Conservation (phyloP, 2,329 filamentous ascomycete genomes). For the Pyricularia sp. region DNA sequence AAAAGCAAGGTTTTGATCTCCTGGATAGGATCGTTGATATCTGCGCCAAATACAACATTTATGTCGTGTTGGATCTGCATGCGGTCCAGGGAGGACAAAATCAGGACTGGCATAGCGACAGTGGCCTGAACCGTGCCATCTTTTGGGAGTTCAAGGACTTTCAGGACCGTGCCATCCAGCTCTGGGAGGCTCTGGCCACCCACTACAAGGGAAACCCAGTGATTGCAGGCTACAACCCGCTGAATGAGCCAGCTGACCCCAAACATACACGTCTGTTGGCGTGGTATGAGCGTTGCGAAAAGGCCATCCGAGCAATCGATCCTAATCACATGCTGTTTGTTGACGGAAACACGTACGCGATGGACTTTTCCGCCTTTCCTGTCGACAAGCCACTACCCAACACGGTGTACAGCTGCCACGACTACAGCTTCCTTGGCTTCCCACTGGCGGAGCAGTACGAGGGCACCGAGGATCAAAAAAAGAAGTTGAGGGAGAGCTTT, state of each 20-base stretch:
- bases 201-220: slow-evolving; percentile 24
- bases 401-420: slow-evolving; percentile 42
- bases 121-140: slow-evolving; percentile 22
- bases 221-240: slow-evolving; percentile 22
- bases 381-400: slow-evolving; percentile 30
- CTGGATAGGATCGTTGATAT: slow-evolving; percentile 35
- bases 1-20: slow-evolving; percentile 33
- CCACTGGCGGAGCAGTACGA: slow-evolving; percentile 26
- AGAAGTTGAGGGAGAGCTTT: slow-evolving; percentile 22
- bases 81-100: slow-evolving; percentile 31
- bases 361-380: slow-evolving; percentile 34
- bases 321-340: slow-evolving; percentile 39
- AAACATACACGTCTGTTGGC: slow-evolving; percentile 12
- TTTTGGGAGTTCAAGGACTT: slow-evolving; percentile 33
- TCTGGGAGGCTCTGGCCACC: slow-evolving; percentile 28
- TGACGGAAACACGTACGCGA: slow-evolving; percentile 43
- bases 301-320: slow-evolving; percentile 25
- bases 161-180: slow-evolving; percentile 28
- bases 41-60: slow-evolving; percentile 27
- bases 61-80: slow-evolving; percentile 32
- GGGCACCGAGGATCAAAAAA: slow-evolving; percentile 23
- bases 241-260: slow-evolving; percentile 17
- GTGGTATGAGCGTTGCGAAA: slow-evolving; percentile 28
- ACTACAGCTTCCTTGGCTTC: slow-evolving; percentile 43
- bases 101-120: slow-evolving; percentile 31